Evolutionary conservation across 2,329 filamentous ascomycete species (phyloP).

Genomic region (Eutypella sp.): DNA sequence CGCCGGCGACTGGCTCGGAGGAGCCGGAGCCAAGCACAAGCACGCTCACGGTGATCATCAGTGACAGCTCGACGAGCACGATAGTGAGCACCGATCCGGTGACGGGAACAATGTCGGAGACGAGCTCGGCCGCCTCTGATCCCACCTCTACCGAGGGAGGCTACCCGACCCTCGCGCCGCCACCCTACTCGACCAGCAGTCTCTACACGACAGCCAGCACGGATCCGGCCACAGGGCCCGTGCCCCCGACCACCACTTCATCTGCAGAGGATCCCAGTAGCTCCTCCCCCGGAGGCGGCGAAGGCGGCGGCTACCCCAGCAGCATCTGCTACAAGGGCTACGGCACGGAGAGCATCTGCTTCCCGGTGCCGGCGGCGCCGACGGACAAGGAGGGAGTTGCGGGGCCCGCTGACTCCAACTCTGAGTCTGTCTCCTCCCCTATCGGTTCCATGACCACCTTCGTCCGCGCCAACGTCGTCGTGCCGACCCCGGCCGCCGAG

Average conservation of each 20-base stretch:
- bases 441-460: background rate
- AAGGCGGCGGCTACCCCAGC: background rate
- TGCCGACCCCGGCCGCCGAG: background rate
- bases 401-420: too few species aligned
- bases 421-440: background rate
- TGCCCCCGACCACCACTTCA: too few species aligned
- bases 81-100: constrained; percentile 8
- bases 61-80: background rate
- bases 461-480: background rate
- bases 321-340: background rate
- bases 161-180: background rate
- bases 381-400: too few species aligned
- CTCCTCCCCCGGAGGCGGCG: too few species aligned
- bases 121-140: too few species aligned
- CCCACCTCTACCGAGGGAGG: too few species aligned
- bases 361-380: background rate
- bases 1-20: too few species aligned
- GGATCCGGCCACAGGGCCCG: too few species aligned
- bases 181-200: too few species aligned
- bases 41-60: constrained; percentile 5
- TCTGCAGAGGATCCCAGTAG: too few species aligned
- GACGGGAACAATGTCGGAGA: constrained; percentile 5
- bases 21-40: background rate
- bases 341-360: background rate
- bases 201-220: too few species aligned